Conservation (phyloP, 2,329 filamentous ascomycete genomes). For the Trichophyton rubrum region DNA sequence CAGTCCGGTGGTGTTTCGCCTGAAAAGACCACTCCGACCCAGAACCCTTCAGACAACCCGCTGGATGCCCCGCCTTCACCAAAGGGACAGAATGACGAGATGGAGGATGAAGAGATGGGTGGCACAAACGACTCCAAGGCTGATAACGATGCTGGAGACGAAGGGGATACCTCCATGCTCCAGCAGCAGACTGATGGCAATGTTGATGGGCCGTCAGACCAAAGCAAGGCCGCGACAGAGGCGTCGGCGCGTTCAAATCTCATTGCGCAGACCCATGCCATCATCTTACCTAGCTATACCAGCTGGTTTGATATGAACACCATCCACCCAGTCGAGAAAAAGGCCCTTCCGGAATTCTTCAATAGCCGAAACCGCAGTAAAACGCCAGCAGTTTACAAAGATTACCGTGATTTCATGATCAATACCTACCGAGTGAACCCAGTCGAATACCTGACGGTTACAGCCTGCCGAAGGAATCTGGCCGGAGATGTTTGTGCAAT, state of each 20-base stretch:
- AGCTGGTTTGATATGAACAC: constrained; percentile 98
- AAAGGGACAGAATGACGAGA: constrained; percentile 46
- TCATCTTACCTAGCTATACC: constrained; percentile 93
- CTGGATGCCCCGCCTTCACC: constrained; percentile 56
- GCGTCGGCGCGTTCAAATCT: constrained; percentile 82
- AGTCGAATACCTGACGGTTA: constrained; percentile 91
- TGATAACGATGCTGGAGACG: constrained; percentile 28
- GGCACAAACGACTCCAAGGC: constrained; percentile 41
- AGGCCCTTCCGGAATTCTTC: constrained; percentile 95
- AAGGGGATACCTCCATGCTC: constrained; percentile 32
- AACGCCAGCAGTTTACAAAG: constrained; percentile 92
- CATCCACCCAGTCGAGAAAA: constrained; percentile 83
- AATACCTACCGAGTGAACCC: constrained; percentile 97
- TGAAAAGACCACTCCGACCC: constrained; percentile 20
- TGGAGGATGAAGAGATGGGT: constrained; percentile 70
- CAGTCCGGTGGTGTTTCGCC: constrained; percentile 25
- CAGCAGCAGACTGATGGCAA: constrained; percentile 36
- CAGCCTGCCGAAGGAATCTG: constrained; percentile 84
- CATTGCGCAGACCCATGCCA: constrained; percentile 84
- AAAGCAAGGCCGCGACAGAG: constrained; percentile 71
- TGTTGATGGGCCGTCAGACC: constrained; percentile 42
- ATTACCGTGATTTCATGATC: constrained; percentile 99
- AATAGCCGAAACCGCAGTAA: constrained; percentile 97
- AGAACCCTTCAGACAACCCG: constrained; percentile 46
- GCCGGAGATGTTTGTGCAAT: constrained; percentile 97